These are phyloP conservation scores for Nidula niveotomentosa DNA, from an alignment of 1,284 basidiomycete genomes.

Conservation along the genomic window DNA sequence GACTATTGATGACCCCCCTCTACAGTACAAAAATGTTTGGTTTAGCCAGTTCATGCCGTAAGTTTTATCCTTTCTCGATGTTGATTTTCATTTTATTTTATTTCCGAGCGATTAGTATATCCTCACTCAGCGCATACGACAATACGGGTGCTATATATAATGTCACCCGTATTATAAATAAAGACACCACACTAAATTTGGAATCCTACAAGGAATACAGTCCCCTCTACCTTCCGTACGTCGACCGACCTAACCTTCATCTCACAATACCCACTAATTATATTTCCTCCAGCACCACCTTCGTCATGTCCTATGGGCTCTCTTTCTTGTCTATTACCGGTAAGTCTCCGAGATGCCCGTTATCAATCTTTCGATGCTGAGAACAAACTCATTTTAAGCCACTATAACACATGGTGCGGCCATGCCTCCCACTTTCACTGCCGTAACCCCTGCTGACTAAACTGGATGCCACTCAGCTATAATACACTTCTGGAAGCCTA, in stretches of 20 bases:
- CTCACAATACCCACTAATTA: neutral
- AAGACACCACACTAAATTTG: slow-evolving; percentile 56
- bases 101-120: slow-evolving; percentile 36
- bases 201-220: slow-evolving; percentile 78
- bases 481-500: slow-evolving; percentile 78
- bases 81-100: neutral
- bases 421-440: neutral
- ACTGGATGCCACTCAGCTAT: slow-evolving; percentile 45
- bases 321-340: slow-evolving; percentile 40
- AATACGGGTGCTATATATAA: slow-evolving; percentile 72
- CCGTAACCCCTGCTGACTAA: neutral
- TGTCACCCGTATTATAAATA: slow-evolving; percentile 61
- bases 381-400: slow-evolving; percentile 36
- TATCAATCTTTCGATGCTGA: slow-evolving; percentile 4
- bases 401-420: slow-evolving; percentile 34
- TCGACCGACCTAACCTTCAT: slow-evolving; percentile 3
- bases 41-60: slow-evolving; percentile 58
- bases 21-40: slow-evolving; percentile 61
- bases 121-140: slow-evolving; percentile 55
- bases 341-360: slow-evolving; percentile 14
- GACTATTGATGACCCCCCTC: neutral
- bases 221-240: slow-evolving; percentile 77
- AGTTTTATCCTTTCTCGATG: slow-evolving; percentile 9
- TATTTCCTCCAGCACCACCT: slow-evolving; percentile 41
- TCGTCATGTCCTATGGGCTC: slow-evolving; percentile 65